phyloP scores from a whole-genome alignment of 2,329 filamentous ascomycete genomes.

The Purpureocillium takamizusanense region DNA sequence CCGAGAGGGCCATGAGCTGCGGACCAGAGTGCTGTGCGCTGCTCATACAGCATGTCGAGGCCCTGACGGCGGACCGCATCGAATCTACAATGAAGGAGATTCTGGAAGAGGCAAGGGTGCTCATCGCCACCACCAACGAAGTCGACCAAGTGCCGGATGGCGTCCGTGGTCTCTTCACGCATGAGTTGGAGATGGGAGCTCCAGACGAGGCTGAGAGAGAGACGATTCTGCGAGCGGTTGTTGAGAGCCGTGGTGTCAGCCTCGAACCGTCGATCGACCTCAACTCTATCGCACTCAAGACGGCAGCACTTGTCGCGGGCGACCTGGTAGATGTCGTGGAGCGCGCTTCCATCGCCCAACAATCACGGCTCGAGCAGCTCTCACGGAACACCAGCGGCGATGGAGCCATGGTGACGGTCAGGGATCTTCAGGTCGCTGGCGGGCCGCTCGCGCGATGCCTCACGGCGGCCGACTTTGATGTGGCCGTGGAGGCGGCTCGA shows the following conservation, averaged over 20 bases:
- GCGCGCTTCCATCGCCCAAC: slow-evolving; percentile 70
- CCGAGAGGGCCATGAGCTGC: slow-evolving; percentile 82
- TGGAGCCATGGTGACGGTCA: slow-evolving; percentile 47
- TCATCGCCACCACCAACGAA: slow-evolving; percentile 91
- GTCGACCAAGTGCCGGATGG: slow-evolving; percentile 90
- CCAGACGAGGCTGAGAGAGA: slow-evolving; percentile 90
- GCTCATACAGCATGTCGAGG: slow-evolving; percentile 83
- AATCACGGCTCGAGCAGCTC: slow-evolving; percentile 65
- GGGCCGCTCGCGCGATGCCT: slow-evolving; percentile 71
- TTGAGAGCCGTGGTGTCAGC: slow-evolving; percentile 67
- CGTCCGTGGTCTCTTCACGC: slow-evolving; percentile 83
- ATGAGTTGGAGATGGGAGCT: slow-evolving; percentile 88
- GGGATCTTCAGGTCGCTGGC: slow-evolving; percentile 83
- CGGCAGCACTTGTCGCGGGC: slow-evolving; percentile 86
- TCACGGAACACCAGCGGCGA: slow-evolving; percentile 37
- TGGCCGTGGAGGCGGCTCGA: slow-evolving; percentile 88
- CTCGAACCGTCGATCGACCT: slow-evolving; percentile 79
- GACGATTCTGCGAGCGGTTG: slow-evolving; percentile 70
- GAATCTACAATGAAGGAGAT: slow-evolving; percentile 77
- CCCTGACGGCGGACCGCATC: slow-evolving; percentile 85
- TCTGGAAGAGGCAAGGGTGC: slow-evolving; percentile 65
- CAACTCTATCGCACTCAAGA: slow-evolving; percentile 81
- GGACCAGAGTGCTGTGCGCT: slow-evolving; percentile 75
- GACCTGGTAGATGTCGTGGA: slow-evolving; percentile 93
- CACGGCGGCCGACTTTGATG: slow-evolving; percentile 75